A percentile compares a stretch with the other conserved stretches of the same genome.
phyloP scores from a whole-genome alignment of 306 rosid genomes.

The Fragaria ananassa region DNA sequence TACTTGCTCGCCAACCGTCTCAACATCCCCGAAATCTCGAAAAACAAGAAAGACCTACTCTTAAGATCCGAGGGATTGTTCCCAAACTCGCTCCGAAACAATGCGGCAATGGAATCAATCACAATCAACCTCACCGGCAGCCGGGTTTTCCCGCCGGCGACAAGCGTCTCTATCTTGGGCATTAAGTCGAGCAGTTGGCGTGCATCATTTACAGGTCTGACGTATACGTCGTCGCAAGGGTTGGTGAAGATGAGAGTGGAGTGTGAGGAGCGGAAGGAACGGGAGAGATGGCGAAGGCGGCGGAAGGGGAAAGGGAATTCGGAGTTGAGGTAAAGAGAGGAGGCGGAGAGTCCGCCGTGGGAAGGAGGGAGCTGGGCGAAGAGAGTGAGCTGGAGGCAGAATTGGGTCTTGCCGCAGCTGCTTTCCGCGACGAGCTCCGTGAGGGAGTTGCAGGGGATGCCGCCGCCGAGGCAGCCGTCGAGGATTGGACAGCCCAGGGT shows the following conservation, averaged over 20 bases:
- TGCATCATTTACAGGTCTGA: slow-evolving; percentile 45
- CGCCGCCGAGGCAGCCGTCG: slow-evolving; percentile 59
- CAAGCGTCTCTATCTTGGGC: slow-evolving; percentile 40
- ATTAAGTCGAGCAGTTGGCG: slow-evolving; percentile 47
- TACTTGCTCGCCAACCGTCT: slow-evolving; percentile 53
- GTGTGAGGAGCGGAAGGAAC: slow-evolving; percentile 30
- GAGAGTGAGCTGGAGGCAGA: slow-evolving; percentile 83
- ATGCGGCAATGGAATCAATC: slow-evolving; percentile 81
- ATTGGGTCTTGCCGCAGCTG: slow-evolving; percentile 77
- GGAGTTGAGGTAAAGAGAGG: slow-evolving; percentile 68
- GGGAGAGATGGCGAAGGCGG: slow-evolving; percentile 69
- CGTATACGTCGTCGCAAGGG: slow-evolving; percentile 43
- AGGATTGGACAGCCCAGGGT: slow-evolving; percentile 64
- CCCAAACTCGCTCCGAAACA: slow-evolving; percentile 79
- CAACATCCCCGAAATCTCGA: slow-evolving; percentile 66
- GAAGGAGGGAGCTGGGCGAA: slow-evolving; percentile 73
- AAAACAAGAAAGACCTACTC: slow-evolving; percentile 62
- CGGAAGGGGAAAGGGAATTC: slow-evolving; percentile 79
- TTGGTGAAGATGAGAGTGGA: slow-evolving; percentile 23
- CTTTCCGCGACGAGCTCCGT: slow-evolving; percentile 82
- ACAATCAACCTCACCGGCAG: slow-evolving; percentile 59
- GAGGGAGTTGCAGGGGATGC: slow-evolving; percentile 69
- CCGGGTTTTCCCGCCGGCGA: slow-evolving; percentile 18
- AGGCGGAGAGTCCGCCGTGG: slow-evolving; percentile 68
- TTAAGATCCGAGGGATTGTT: slow-evolving; percentile 56